Evolutionary conservation across 148 eudicot genomes (phyloP).

Genomic region (Amaranthus palmeri): DNA sequence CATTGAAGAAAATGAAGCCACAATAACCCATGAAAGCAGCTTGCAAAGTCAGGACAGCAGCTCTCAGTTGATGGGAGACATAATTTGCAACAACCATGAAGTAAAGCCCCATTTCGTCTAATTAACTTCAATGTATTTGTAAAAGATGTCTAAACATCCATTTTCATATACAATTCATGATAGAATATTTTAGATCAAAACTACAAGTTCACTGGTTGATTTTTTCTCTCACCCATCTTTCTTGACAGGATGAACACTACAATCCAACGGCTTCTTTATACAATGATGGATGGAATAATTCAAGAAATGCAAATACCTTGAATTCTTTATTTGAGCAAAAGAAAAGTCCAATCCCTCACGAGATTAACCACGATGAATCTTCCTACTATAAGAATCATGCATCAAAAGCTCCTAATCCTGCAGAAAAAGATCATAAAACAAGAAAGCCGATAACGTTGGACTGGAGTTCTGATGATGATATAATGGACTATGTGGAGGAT

Average conservation of each 20-base stretch:
- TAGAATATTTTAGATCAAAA: not conserved
- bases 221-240: not conserved
- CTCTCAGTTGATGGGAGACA: slow-evolving; percentile 28
- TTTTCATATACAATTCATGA: not conserved
- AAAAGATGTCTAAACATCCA: not conserved
- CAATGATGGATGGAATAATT: slow-evolving; percentile 27
- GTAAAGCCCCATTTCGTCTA: slow-evolving; percentile 32
- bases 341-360: slow-evolving; percentile 18
- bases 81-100: slow-evolving; percentile 29
- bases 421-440: slow-evolving; percentile 14
- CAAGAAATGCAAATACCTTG: slow-evolving; percentile 24
- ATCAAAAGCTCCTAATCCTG: slow-evolving; percentile 24
- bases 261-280: slow-evolving; percentile 26
- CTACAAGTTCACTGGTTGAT: not conserved
- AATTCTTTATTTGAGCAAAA: slow-evolving; percentile 26
- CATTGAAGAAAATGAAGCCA: slow-evolving; percentile 33
- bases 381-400: slow-evolving; percentile 17
- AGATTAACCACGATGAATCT: slow-evolving; percentile 18
- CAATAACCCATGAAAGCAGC: slow-evolving; percentile 28
- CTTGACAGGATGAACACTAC: slow-evolving; percentile 36
- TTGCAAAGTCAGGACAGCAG: slow-evolving; percentile 38
- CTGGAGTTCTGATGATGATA: slow-evolving; percentile 50
- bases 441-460: slow-evolving; percentile 32
- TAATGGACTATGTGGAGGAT: slow-evolving; percentile 27
- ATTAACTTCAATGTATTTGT: slow-evolving; percentile 9